Base-by-base conservation (phyloP, 805 yeast species). In the Groenewaldozyma tartarivorans region DNA sequence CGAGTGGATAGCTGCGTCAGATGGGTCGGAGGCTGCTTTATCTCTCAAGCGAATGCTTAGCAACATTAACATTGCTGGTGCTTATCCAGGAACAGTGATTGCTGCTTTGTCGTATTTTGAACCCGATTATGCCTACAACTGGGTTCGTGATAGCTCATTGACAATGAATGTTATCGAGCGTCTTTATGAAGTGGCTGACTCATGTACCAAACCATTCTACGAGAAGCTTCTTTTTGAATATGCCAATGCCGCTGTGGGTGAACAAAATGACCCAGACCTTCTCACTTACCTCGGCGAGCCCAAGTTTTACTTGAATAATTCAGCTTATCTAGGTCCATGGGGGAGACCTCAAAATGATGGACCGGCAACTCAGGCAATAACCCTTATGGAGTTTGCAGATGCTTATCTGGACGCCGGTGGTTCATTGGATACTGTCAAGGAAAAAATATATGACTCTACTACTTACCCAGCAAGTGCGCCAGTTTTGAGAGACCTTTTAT, bases 311-410 rank as follows among this genome's bases (percentile, higher is more conserved):
- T 75, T 78, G 3, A 73, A 85, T 55, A 78, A 81, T 19, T 52
- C 74, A 0, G 67, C 82, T 1, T 90, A 81, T 52, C 57, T 59
- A 4, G 78, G 64, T 2, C 57, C 65, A 27, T 90, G 97, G 97
- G 97, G 97, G 2, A 69, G 97, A 51, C 97, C 97, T 1, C 97
- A 90, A 61, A 72, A 86, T 45, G 97, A 90, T 58, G 97, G 97
- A 0, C 96, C 97, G 1, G 88, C 94, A 1, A 67, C 90, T 42
- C 70, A 96, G 51, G 70, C 78, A 7, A 69, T 80, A 42, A 72
- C 95, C 1, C 68, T 80, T 18, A 58, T 74, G 30, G 71, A 71
- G 46, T 83, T 75, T 55, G 50, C 83, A 45, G 17, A 16, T 6
- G 15, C 17, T 16, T 15, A 31, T 9, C 15, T 15, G 9, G n/a